Evolutionary conservation across 768 basidiomycete genomes (phyloP).

Genomic region (Agrocybe pediades): DNA sequence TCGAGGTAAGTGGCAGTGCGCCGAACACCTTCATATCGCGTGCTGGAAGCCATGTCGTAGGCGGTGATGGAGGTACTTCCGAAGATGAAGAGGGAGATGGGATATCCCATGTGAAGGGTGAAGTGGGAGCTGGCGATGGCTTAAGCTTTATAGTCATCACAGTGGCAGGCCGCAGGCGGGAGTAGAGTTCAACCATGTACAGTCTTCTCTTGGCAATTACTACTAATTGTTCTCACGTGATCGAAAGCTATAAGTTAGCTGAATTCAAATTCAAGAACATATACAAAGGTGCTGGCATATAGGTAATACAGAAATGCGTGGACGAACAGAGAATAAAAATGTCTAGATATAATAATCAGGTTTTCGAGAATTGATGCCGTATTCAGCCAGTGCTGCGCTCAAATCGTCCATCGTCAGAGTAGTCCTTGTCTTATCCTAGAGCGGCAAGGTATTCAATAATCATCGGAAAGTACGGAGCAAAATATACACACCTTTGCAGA

Average conservation of each 20-base stretch:
- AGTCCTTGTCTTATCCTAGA: conserved; percentile 89
- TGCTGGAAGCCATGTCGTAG: conserved; percentile 83
- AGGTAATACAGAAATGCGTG: neutral
- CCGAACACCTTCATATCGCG: conserved; percentile 90
- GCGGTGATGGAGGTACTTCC: conserved; percentile 64
- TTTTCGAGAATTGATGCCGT: conserved; percentile 92
- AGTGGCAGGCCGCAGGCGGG: neutral
- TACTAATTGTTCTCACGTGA: neutral
- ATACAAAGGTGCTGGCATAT: neutral
- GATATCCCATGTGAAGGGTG: conserved; percentile 68
- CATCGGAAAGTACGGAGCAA: neutral
- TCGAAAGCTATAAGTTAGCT: no score
- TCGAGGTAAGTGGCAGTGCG: conserved; percentile 67
- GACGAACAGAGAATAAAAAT: neutral
- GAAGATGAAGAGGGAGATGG: conserved; percentile 36
- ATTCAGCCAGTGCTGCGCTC: conserved; percentile 89
- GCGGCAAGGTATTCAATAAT: conserved; percentile 1
- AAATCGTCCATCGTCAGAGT: conserved; percentile 98
- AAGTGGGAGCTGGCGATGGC: conserved; percentile 40
- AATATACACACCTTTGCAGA: conserved; percentile 53
- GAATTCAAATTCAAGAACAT: neutral
- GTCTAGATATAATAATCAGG: conserved; percentile 88
- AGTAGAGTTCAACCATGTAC: neutral
- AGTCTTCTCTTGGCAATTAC: neutral
- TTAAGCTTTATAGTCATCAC: conserved; percentile 48